Evolutionary conservation across 805 yeast species (phyloP).

Genomic region (Schwanniomyces vanrijiae): DNA sequence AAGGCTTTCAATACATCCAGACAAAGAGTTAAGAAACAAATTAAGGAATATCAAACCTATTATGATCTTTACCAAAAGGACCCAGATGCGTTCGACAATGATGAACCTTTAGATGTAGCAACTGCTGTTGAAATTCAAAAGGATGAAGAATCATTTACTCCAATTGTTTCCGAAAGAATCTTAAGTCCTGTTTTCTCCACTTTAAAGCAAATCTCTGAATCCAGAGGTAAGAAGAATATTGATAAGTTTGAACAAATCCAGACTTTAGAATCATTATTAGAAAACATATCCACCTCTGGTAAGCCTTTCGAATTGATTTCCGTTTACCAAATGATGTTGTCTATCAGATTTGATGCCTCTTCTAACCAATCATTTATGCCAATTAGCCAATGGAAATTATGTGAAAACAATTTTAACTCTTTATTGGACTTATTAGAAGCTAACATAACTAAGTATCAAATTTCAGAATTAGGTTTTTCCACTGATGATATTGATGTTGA

Average conservation of each 20-base stretch:
- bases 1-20: conserved; percentile 83
- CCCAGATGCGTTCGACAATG: conserved; percentile 74
- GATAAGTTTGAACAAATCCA: conserved; percentile 78
- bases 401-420: conserved; percentile 59
- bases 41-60: conserved; percentile 64
- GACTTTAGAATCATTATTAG: conserved; percentile 63
- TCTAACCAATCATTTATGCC: conserved; percentile 72
- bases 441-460: conserved; percentile 55
- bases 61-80: conserved; percentile 60
- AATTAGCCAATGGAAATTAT: conserved; percentile 72
- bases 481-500: conserved; percentile 75
- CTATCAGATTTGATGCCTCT: conserved; percentile 83
- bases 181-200: conserved; percentile 62
- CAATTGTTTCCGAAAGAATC: conserved; percentile 39
- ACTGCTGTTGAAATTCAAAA: conserved; percentile 30
- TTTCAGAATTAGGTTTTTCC: conserved; percentile 69
- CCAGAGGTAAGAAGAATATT: conserved; percentile 94
- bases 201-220: conserved; percentile 73
- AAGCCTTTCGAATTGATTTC: conserved; percentile 74
- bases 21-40: conserved; percentile 83
- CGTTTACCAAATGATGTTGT: conserved; percentile 76
- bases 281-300: conserved; percentile 19
- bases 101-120: conserved; percentile 41
- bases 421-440: conserved; percentile 71
- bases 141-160: conserved; percentile 33